These are phyloP conservation scores for Scleroderma citrinum DNA, from an alignment of 768 basidiomycete species.

Conservation along the genomic window DNA sequence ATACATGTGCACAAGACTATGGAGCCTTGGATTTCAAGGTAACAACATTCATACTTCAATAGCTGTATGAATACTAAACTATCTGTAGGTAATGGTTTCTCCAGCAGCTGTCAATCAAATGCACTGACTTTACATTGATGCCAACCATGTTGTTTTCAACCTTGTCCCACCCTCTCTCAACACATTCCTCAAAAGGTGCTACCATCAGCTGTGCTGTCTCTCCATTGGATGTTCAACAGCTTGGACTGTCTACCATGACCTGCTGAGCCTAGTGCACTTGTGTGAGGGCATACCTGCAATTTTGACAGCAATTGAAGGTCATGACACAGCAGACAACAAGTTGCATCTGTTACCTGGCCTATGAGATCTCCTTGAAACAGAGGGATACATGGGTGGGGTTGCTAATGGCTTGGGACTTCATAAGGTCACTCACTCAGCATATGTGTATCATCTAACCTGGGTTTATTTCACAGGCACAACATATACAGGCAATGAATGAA, in stretches of 20 bases:
- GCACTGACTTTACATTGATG: conserved; percentile 24
- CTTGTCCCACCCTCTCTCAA: conserved; percentile 29
- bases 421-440: neutral
- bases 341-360: neutral
- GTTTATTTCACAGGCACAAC: neutral
- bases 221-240: conserved; percentile 12
- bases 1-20: no score
- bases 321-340: neutral
- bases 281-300: neutral
- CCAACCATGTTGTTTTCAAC: conserved; percentile 30
- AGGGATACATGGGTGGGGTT: conserved; percentile 6
- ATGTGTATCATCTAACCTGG: neutral
- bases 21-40: no score
- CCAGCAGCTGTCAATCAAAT: conserved; percentile 14
- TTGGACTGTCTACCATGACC: conserved; percentile 15
- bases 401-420: conserved; percentile 1
- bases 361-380: neutral
- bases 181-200: conserved; percentile 9
- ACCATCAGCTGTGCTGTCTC: conserved; percentile 18
- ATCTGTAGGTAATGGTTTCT: conserved; percentile 16
- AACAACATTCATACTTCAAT: no score
- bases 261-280: neutral
- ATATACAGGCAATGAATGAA: neutral
- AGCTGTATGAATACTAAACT: no score
- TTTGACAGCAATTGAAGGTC: neutral